Conservation (phyloP, 805 yeast species). For the Blastobotrys muscicola region DNA sequence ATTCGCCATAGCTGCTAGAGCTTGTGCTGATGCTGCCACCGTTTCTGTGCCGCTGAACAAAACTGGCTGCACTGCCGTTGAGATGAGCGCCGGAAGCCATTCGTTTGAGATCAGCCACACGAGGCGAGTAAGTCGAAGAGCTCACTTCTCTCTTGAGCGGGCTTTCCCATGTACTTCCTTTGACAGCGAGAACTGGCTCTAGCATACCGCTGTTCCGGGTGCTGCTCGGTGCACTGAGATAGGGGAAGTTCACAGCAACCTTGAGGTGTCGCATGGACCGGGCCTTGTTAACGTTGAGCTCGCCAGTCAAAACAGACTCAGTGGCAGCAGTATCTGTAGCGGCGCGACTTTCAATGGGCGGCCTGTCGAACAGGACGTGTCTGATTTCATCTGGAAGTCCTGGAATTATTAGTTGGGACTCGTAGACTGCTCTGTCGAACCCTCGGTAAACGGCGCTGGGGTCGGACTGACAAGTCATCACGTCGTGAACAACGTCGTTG, state of each 20-base stretch:
- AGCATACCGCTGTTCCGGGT: background rate
- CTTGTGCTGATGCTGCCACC: slow-evolving; percentile 1
- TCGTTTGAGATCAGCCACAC: slow-evolving; percentile 13
- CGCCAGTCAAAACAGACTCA: slow-evolving; percentile 3
- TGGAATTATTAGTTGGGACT: background rate
- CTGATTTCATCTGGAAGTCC: slow-evolving; percentile 5
- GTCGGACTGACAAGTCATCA: background rate
- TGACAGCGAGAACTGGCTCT: background rate
- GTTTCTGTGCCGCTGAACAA: background rate
- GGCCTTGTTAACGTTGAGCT: slow-evolving; percentile 8
- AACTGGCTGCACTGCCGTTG: slow-evolving; percentile 1
- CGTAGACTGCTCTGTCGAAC: no score
- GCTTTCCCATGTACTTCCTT: background rate
- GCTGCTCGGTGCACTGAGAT: background rate
- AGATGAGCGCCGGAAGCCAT: slow-evolving; percentile 11
- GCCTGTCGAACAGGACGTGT: slow-evolving; percentile 6
- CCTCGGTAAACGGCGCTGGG: no score
- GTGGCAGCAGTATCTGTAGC: slow-evolving; percentile 2
- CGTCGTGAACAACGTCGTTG: slow-evolving; percentile 3
- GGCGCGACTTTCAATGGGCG: slow-evolving; percentile 2
- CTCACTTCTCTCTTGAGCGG: slow-evolving; percentile 1
- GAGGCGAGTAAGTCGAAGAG: slow-evolving; percentile 8
- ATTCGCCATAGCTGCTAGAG: background rate
- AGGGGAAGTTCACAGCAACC: background rate
- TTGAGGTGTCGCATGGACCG: slow-evolving; percentile 12